A percentile compares a stretch with the other conserved stretches of the same genome.
Evolutionary conservation across 495 filamentous ascomycete species (phyloP).

Genomic region (Hypoxylon subgilvum): DNA sequence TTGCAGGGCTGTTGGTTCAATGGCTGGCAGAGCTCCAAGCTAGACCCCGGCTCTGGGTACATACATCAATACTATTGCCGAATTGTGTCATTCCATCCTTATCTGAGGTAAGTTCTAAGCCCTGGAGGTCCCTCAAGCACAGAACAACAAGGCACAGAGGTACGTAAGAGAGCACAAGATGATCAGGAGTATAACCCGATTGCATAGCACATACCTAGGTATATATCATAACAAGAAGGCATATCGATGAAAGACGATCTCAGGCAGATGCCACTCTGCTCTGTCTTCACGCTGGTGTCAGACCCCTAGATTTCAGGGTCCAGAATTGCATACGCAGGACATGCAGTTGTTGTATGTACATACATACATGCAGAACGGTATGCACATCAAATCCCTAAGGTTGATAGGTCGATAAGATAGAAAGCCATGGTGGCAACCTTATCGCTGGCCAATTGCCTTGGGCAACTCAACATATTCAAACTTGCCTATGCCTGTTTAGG

Average conservation of each 20-base stretch:
- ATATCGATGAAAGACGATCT: neutral
- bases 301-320: slow-evolving; percentile 25
- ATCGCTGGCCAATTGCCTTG: slow-evolving; percentile 31
- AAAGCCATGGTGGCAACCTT: slow-evolving; percentile 14
- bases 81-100: slow-evolving; percentile 38
- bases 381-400: too few species aligned
- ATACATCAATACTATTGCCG: slow-evolving; percentile 22
- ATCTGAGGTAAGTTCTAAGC: slow-evolving; percentile 28
- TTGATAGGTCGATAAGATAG: slow-evolving; percentile 25
- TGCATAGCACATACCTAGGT: too few species aligned
- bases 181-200: too few species aligned
- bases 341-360: slow-evolving; percentile 6
- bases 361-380: too few species aligned
- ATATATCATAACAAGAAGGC: neutral
- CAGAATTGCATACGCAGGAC: slow-evolving; percentile 25
- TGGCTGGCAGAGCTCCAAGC: slow-evolving; percentile 22
- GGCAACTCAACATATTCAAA: slow-evolving; percentile 23
- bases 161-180: too few species aligned
- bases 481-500: slow-evolving; percentile 30
- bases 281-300: slow-evolving; percentile 3
- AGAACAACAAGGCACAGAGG: neutral
- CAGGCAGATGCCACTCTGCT: too few species aligned
- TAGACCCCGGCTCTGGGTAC: slow-evolving; percentile 20
- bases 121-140: neutral
- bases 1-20: slow-evolving; percentile 27